phyloP scores from a whole-genome alignment of 805 yeast species.

The Candida quercuum region DNA sequence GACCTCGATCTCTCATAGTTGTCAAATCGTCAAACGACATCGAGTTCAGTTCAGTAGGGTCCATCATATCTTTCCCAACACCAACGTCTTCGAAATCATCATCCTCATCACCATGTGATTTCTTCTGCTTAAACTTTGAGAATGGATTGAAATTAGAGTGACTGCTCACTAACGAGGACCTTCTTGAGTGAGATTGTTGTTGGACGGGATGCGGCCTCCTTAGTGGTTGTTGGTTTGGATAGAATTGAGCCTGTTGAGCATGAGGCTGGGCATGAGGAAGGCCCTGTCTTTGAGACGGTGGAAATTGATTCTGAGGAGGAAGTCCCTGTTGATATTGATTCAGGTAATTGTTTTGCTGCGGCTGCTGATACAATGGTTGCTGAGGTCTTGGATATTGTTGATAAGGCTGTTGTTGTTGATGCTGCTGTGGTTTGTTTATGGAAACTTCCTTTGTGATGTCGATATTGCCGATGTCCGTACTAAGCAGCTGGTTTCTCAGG shows the following conservation, averaged over 20 bases:
- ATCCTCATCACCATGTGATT: conserved; percentile 20
- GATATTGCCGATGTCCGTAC: conserved; percentile 36
- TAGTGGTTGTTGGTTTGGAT: too few species aligned
- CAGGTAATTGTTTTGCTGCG: conserved; percentile 13
- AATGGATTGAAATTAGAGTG: conserved; percentile 9
- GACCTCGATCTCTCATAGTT: conserved; percentile 59
- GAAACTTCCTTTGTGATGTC: conserved; percentile 40
- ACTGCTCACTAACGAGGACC: conserved; percentile 16
- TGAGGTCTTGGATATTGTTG: conserved; percentile 7
- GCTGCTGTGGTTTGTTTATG: conserved; percentile 11
- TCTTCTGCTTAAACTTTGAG: conserved; percentile 10
- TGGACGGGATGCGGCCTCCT: too few species aligned
- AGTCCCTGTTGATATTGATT: conserved; percentile 6
- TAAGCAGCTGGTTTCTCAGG: conserved; percentile 32
- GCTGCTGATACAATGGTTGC: conserved; percentile 15
- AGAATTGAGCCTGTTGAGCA: too few species aligned
- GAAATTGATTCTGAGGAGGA: too few species aligned
- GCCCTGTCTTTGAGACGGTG: too few species aligned
- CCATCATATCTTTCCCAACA: conserved; percentile 31
- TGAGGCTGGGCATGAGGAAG: too few species aligned
- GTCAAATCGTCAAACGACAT: conserved; percentile 62
- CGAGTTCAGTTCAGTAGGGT: conserved; percentile 28
- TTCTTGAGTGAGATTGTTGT: conserved; percentile 16
- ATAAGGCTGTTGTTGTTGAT: conserved; percentile 13
- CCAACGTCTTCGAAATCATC: conserved; percentile 31